Evolutionary conservation across 257 asterid species (phyloP).

Genomic region (Leonotis leonurus): DNA sequence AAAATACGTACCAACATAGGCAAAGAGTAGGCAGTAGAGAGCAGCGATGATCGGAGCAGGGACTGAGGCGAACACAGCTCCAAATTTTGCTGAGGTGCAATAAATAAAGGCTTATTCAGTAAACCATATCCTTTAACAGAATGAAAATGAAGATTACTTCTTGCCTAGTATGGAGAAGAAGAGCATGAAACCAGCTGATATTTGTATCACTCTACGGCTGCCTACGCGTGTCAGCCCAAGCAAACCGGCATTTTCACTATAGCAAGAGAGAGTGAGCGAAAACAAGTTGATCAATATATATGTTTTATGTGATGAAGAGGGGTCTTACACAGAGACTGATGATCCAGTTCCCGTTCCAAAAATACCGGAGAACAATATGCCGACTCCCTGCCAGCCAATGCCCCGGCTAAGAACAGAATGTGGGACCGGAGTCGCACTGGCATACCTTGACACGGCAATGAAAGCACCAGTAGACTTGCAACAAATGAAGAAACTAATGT

Average conservation of each 20-base stretch:
- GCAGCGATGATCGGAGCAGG: slow-evolving; percentile 94
- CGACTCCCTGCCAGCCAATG: slow-evolving; percentile 97
- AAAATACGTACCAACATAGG: slow-evolving; percentile 71
- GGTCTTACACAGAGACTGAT: slow-evolving; percentile 79
- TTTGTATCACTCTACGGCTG: slow-evolving; percentile 86
- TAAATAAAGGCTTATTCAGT: background rate
- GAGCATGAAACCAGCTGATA: slow-evolving; percentile 95
- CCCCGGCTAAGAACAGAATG: slow-evolving; percentile 95
- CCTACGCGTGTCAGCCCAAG: slow-evolving; percentile 84
- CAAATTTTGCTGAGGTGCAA: slow-evolving; percentile 64
- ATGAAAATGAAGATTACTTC: no score
- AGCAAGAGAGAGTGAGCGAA: background rate
- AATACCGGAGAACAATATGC: slow-evolving; percentile 63
- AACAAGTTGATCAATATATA: background rate
- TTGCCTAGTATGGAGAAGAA: slow-evolving; percentile 87
- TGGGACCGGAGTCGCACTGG: slow-evolving; percentile 95
- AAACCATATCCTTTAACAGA: no score
- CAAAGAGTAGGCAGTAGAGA: slow-evolving; percentile 79
- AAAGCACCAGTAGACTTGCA: slow-evolving; percentile 86
- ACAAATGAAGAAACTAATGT: background rate
- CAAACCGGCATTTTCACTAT: slow-evolving; percentile 90
- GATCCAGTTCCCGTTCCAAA: slow-evolving; percentile 93
- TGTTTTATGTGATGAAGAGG: background rate
- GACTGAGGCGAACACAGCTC: slow-evolving; percentile 94
- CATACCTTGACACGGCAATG: slow-evolving; percentile 79